phyloP scores from a whole-genome alignment of 208 protist species.

The Trypanosoma lewisi region DNA sequence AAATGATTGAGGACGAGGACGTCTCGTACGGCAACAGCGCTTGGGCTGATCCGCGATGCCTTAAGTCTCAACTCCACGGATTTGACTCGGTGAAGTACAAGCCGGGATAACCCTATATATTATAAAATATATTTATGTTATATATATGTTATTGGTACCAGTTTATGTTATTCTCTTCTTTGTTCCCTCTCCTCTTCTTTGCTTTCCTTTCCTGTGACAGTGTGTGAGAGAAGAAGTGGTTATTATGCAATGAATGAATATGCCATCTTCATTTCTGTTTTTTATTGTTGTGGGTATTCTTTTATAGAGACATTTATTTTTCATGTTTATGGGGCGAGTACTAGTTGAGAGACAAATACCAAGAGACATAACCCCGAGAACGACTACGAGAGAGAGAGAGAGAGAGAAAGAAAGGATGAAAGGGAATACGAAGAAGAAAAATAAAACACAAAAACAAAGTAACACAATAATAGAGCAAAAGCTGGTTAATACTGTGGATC shows the following conservation, averaged over 20 bases:
- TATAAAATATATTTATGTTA: background rate
- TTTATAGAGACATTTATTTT: background rate
- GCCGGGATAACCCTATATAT: slow-evolving; percentile 1
- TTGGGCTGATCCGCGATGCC: slow-evolving; percentile 87
- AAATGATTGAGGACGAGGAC: slow-evolving; percentile 90
- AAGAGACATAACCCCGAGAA: too few relatives aligned
- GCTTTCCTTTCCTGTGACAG: background rate
- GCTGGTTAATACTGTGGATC: too few relatives aligned
- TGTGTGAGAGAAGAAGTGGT: background rate
- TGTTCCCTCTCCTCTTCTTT: background rate
- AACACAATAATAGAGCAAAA: too few relatives aligned
- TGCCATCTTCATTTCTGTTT: background rate
- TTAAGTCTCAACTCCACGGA: slow-evolving; percentile 87
- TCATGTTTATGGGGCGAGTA: background rate
- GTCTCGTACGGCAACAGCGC: slow-evolving; percentile 84
- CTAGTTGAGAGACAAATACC: too few relatives aligned
- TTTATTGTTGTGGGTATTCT: slow-evolving; percentile 4
- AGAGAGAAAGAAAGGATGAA: too few relatives aligned
- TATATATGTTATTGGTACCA: background rate
- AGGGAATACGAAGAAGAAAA: too few relatives aligned
- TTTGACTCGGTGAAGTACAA: slow-evolving; percentile 72
- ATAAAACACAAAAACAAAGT: too few relatives aligned
- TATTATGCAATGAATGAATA: background rate
- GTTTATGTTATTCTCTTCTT: background rate
- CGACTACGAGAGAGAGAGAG: too few relatives aligned